A percentile compares a stretch with the other conserved stretches of the same genome.
Evolutionary conservation across 2,329 filamentous ascomycete species (phyloP).

Genomic region (Verticillium isaacii): DNA sequence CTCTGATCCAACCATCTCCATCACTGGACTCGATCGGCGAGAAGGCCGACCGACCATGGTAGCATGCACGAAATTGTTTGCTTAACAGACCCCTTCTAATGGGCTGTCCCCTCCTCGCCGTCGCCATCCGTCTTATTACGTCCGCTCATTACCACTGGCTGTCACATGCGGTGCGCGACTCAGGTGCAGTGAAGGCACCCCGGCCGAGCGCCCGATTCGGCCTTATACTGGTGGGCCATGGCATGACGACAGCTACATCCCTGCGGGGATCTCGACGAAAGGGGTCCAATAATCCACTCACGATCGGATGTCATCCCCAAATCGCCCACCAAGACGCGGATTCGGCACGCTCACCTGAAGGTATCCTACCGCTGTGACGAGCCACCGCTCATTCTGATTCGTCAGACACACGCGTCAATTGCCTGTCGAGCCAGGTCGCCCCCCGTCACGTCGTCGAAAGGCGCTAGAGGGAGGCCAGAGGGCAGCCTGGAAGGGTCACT

Average conservation of each 20-base stretch:
- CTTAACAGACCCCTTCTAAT: not conserved
- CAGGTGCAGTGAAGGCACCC: not conserved
- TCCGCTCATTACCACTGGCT: not conserved
- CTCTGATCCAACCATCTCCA: not conserved
- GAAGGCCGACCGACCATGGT: not conserved
- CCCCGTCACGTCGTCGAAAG: not conserved
- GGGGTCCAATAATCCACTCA: constrained; percentile 3
- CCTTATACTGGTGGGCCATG: not conserved
- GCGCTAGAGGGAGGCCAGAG: not conserved
- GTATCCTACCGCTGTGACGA: not conserved
- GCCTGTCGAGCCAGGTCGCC: not conserved
- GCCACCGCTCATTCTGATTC: not conserved
- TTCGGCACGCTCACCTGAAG: not conserved
- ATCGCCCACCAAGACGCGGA: not conserved
- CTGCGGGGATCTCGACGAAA: not conserved
- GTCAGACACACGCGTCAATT: not conserved
- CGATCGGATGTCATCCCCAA: constrained; percentile 1
- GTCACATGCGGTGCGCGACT: not conserved
- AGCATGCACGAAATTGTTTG: not conserved
- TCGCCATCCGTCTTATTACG: not conserved
- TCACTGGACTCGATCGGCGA: not conserved
- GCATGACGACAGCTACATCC: not conserved
- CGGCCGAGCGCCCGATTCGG: not conserved
- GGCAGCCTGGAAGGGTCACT: not conserved
- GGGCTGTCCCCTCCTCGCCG: not conserved